Percentiles rank a stretch among this genome's conserved stretches.
phyloP scores from a whole-genome alignment of 148 eudicot genomes.

The Rhododendron mucronatum region DNA sequence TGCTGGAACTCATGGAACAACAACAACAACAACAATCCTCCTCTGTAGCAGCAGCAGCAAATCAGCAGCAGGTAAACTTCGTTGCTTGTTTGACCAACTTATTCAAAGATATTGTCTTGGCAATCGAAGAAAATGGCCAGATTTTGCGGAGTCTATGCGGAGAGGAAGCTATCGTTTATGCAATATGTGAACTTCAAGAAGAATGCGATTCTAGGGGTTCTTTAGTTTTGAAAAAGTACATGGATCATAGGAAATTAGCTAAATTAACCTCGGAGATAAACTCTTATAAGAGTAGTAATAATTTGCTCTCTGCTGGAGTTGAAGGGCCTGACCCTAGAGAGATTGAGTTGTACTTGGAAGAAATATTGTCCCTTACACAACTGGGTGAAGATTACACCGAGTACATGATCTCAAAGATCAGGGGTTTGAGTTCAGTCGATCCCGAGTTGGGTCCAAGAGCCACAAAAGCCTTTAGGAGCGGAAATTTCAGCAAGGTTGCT shows the following conservation, averaged over 20 bases:
- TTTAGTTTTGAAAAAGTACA: slow-evolving; percentile 68
- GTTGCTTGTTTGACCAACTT: slow-evolving; percentile 79
- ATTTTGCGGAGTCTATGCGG: slow-evolving; percentile 76
- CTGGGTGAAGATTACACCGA: slow-evolving; percentile 90
- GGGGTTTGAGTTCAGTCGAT: slow-evolving; percentile 71
- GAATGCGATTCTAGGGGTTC: slow-evolving; percentile 92
- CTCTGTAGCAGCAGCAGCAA: slow-evolving; percentile 4
- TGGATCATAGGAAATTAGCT: slow-evolving; percentile 73
- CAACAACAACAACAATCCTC: background rate
- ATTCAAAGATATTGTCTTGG: slow-evolving; percentile 85
- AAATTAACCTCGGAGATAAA: slow-evolving; percentile 76
- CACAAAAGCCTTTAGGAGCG: slow-evolving; percentile 79
- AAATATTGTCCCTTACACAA: slow-evolving; percentile 75
- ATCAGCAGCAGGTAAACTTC: slow-evolving; percentile 47
- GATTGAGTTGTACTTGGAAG: slow-evolving; percentile 80
- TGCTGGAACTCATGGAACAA: slow-evolving; percentile 61
- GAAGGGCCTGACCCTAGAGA: slow-evolving; percentile 98
- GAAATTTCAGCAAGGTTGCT: slow-evolving; percentile 73
- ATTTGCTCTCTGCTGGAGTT: slow-evolving; percentile 64
- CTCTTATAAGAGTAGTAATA: slow-evolving; percentile 58
- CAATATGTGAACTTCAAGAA: slow-evolving; percentile 89
- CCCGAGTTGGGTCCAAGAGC: slow-evolving; percentile 84
- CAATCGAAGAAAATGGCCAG: slow-evolving; percentile 79
- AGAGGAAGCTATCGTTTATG: slow-evolving; percentile 89
- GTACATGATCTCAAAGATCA: slow-evolving; percentile 84